A percentile compares a stretch with the other conserved stretches of the same genome.
These are phyloP conservation scores for Mortierella polycephala DNA, from an alignment of 371 early-diverging fungal genomes.

Conservation along the genomic window DNA sequence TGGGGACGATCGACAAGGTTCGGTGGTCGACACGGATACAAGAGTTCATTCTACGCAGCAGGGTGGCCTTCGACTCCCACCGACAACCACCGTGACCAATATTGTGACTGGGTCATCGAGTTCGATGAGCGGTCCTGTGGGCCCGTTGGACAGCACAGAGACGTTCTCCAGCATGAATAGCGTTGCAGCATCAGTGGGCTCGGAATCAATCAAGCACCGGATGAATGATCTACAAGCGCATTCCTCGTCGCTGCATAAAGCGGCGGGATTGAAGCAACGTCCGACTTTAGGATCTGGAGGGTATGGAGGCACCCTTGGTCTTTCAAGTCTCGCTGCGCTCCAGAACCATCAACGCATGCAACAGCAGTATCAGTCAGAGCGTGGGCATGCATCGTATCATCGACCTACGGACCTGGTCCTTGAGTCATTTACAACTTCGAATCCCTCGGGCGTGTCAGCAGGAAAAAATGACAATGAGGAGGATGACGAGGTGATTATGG, in stretches of 20 bases:
- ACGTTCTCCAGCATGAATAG: conserved; percentile 6
- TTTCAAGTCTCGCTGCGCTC: not conserved
- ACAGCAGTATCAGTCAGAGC: not conserved
- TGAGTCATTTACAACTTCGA: too few relatives aligned
- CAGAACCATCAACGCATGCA: not conserved
- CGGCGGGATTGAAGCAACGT: not conserved
- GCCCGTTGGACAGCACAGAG: not conserved
- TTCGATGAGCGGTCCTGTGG: not conserved
- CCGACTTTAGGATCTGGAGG: not conserved
- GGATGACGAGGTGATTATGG: conserved; percentile 10
- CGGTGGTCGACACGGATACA: not conserved
- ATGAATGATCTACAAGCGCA: conserved; percentile 7
- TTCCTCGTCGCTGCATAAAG: not conserved
- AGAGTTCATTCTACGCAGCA: not conserved
- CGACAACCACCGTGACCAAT: conserved; percentile 6
- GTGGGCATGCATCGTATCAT: not conserved
- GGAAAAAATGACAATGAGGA: conserved; percentile 5
- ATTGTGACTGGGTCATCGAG: conserved; percentile 13
- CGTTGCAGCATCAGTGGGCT: conserved; percentile 1
- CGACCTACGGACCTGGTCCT: too few relatives aligned
- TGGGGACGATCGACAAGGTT: too few relatives aligned
- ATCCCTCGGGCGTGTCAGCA: not conserved
- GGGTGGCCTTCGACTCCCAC: not conserved
- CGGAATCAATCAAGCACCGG: not conserved
- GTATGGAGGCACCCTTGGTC: too few relatives aligned